Conservation (phyloP, 495 filamentous ascomycete species). For the Annulohypoxylon moriforme region DNA sequence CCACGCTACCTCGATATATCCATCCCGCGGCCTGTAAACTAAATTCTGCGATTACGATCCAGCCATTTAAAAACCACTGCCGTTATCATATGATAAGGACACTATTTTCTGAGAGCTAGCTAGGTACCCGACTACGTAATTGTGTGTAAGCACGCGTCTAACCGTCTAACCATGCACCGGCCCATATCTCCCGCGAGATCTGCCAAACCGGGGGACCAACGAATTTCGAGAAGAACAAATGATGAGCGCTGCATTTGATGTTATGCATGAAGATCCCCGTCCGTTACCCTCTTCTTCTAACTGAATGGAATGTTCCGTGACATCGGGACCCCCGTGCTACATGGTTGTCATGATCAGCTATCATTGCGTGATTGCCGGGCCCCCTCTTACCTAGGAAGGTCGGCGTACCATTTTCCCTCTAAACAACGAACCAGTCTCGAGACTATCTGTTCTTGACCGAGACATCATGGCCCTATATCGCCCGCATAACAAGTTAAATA, state of each 20-base stretch:
- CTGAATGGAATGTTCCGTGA: conserved; percentile 26
- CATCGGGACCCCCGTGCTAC: conserved; percentile 29
- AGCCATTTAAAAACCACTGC: background rate
- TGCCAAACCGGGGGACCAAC: background rate
- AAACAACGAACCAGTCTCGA: background rate
- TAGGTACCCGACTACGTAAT: background rate
- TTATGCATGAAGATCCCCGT: background rate
- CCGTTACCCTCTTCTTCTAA: background rate
- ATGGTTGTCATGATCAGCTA: conserved; percentile 35
- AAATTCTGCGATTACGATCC: background rate
- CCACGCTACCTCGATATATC: background rate
- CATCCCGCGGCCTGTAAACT: background rate
- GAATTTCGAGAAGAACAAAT: background rate
- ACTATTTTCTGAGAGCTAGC: background rate
- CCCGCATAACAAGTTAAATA: background rate
- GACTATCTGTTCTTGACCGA: background rate
- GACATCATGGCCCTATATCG: conserved; percentile 10
- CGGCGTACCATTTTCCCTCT: conserved; percentile 8
- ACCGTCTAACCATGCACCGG: background rate
- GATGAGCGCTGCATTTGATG: background rate
- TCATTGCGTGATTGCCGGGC: conserved; percentile 42
- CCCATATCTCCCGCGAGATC: background rate
- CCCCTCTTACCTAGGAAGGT: conserved; percentile 43
- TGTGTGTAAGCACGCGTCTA: background rate
- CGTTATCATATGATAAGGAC: background rate